Evolutionary conservation across 129 eudicot species (phyloP).

Genomic region (Artemisia annua): DNA sequence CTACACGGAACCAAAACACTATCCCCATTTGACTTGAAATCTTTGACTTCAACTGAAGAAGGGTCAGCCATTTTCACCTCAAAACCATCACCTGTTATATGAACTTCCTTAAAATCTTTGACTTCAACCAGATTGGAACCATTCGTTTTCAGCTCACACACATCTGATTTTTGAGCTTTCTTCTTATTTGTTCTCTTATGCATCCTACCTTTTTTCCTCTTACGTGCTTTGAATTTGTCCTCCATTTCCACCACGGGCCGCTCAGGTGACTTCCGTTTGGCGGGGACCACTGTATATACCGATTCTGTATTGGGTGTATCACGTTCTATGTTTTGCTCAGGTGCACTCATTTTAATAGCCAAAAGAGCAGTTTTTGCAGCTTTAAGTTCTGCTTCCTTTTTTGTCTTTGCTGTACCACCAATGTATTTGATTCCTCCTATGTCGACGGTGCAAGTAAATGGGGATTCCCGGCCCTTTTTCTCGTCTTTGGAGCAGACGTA

Average conservation of each 20-base stretch:
- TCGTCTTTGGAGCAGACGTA: conserved; percentile 62
- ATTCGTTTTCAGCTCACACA: no score
- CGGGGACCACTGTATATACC: conserved; percentile 70
- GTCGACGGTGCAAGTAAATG: conserved; percentile 70
- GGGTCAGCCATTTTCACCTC: conserved; percentile 15
- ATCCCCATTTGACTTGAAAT: conserved; percentile 12
- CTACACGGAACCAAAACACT: conserved; percentile 9
- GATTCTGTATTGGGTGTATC: conserved; percentile 29
- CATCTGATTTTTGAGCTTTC: no score
- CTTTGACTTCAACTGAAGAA: conserved; percentile 6
- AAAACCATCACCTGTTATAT: conserved; percentile 6
- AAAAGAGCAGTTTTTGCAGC: conserved; percentile 87
- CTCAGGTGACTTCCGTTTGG: conserved; percentile 53
- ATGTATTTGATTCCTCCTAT: conserved; percentile 84
- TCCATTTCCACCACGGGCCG: conserved; percentile 20
- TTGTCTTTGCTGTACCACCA: conserved; percentile 78
- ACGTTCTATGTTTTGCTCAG: conserved; percentile 19
- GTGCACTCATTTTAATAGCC: conserved; percentile 56
- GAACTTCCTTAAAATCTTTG: no score
- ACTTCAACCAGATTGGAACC: no score
- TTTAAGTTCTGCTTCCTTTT: conserved; percentile 92
- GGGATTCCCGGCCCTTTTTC: conserved; percentile 32
- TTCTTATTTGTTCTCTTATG: conserved; percentile 27
- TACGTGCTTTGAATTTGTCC: conserved; percentile 20
- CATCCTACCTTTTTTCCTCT: conserved; percentile 26